Percentiles rank a stretch among this genome's conserved stretches.
These are phyloP conservation scores for Boechera retrofracta DNA, from an alignment of 345 rosid species.

Conservation along the genomic window DNA sequence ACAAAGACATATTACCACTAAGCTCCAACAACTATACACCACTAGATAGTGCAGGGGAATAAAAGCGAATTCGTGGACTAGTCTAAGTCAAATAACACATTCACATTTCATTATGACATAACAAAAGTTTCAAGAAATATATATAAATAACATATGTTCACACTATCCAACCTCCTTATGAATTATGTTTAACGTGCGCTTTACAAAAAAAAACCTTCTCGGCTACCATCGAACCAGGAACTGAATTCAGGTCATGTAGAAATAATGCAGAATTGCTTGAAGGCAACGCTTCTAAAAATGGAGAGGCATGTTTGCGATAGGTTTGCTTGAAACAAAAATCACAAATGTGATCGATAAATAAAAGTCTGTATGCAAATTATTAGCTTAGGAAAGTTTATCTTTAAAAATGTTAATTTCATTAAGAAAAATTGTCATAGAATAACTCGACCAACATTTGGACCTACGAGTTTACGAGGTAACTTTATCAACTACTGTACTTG, in stretches of 20 bases:
- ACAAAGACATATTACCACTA: conserved; percentile 27
- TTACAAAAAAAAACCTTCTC: neutral
- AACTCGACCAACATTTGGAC: neutral
- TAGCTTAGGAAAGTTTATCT: neutral
- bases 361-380: neutral
- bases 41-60: conserved; percentile 17
- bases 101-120: conserved; percentile 23
- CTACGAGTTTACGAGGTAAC: neutral
- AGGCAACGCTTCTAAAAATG: neutral
- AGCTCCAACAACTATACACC: conserved; percentile 20
- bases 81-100: conserved; percentile 28
- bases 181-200: conserved; percentile 1
- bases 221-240: neutral
- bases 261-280: neutral
- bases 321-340: neutral
- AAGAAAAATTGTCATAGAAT: conserved; percentile 13
- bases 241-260: neutral
- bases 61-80: conserved; percentile 24
- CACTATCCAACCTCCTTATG: conserved; percentile 6
- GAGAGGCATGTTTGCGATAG: neutral
- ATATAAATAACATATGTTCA: conserved; percentile 26
- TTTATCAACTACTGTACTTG: conserved; percentile 18
- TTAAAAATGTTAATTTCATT: no score
- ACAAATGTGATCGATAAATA: neutral
- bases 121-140: conserved; percentile 11